Base-by-base conservation (phyloP, 805 yeast genomes). In the Metschnikowia kunwiensis region DNA sequence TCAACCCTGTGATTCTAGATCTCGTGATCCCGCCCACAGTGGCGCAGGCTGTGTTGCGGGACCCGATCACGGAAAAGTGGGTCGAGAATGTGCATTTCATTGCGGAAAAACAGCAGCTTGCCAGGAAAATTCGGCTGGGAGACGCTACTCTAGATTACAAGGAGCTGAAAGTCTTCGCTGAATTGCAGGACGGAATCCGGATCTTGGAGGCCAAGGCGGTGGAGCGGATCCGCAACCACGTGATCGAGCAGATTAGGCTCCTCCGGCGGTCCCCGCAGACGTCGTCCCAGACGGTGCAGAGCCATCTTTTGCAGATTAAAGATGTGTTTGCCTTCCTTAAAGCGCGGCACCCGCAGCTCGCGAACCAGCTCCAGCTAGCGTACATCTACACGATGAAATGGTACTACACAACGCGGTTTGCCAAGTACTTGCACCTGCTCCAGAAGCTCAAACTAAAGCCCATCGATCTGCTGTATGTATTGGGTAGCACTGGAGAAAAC, bases 351-450 rank as follows among this genome's bases (percentile, higher is more conserved):
- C 69, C 74, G 7, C 70, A 77, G 5, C 61, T 93, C 36, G 91
- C 95, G 0, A 55, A 64, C 11, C 93, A 86, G 52, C 69, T 93
- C 25, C 72, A 79, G 36, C 74, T 75, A 50, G 97, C 97, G 0
- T 93, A 93, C 57, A 64, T 80, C 13, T 80, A 79, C 51, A 91
- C 97, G 2, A 89, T 93, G 86, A 70, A 76, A 51, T 93, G 98
- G 98, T 93, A 91, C 63, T 93, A 93, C 57, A 70, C 74, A 40
- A 74, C 82, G 38, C 76, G 84, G 48, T 91, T 89, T 53, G 78
- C 81, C 12, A 77, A 88, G 44, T 89, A 88, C 60, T 59, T 81
- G 24, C 76, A 80, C 43, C 78, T 94, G 1, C 60, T 89, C 33
- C 84, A 84, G 42, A 78, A 77, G 46, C 58, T 87, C 40, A 75